Percentiles rank a stretch among this genome's conserved stretches.
phyloP scores from a whole-genome alignment of 306 rosid genomes.

The Lathyrus aphaca region DNA sequence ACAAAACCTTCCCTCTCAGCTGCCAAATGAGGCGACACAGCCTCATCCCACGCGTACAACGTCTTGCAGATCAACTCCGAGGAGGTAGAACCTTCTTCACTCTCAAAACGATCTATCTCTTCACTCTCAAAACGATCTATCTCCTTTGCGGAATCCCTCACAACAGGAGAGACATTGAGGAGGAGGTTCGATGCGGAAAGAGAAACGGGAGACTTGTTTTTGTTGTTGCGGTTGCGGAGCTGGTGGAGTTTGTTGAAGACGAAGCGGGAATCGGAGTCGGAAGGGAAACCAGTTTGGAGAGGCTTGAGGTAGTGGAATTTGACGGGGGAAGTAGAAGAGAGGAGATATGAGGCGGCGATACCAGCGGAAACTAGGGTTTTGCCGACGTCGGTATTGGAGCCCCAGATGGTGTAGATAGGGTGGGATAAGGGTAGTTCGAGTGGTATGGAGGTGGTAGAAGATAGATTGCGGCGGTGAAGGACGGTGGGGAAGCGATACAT shows the following conservation, averaged over 20 bases:
- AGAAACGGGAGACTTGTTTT: slow-evolving; percentile 20
- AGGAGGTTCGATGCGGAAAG: slow-evolving; percentile 61
- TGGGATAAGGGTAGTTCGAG: slow-evolving; percentile 62
- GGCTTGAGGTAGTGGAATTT: slow-evolving; percentile 85
- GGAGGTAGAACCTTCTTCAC: slow-evolving; percentile 12
- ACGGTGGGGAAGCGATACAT: slow-evolving; percentile 42
- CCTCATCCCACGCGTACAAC: slow-evolving; percentile 81
- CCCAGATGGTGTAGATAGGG: slow-evolving; percentile 86
- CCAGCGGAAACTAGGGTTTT: slow-evolving; percentile 96
- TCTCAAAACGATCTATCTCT: background rate
- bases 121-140: background rate
- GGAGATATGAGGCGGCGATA: slow-evolving; percentile 67
- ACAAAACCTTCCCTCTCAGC: slow-evolving; percentile 70
- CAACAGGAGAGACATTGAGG: slow-evolving; percentile 59
- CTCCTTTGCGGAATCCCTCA: background rate
- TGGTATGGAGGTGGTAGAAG: slow-evolving; percentile 42
- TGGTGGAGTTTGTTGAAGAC: slow-evolving; percentile 55
- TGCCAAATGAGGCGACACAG: slow-evolving; percentile 89
- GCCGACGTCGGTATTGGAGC: slow-evolving; percentile 87
- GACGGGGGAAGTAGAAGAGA: slow-evolving; percentile 44
- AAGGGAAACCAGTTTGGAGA: slow-evolving; percentile 83
- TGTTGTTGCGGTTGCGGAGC: slow-evolving; percentile 45
- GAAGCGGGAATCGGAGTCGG: slow-evolving; percentile 87
- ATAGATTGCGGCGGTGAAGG: slow-evolving; percentile 38
- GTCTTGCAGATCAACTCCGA: slow-evolving; percentile 79